Conservation (phyloP, 768 basidiomycete genomes). For the Suillus variegatus region DNA sequence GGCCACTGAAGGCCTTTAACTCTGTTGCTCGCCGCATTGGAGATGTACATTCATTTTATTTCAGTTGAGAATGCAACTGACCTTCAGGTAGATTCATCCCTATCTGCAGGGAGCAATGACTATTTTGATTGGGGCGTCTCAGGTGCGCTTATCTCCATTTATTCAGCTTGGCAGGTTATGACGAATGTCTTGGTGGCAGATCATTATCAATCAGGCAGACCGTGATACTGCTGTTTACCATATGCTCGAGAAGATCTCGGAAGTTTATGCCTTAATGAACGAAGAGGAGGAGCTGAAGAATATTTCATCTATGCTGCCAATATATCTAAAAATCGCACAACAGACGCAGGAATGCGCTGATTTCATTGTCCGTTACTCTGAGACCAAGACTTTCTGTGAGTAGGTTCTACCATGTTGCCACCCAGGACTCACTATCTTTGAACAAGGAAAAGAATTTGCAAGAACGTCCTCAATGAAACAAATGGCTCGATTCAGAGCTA, state of each 20-base stretch:
- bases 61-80: not conserved
- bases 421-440: not conserved
- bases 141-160: not conserved
- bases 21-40: not conserved
- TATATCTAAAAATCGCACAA: conserved; percentile 6
- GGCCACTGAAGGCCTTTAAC: conserved; percentile 1
- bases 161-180: not conserved
- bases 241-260: conserved; percentile 7
- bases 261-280: conserved; percentile 9
- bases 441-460: not conserved
- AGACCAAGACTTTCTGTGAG: conserved; percentile 13
- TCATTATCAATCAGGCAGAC: conserved; percentile 5
- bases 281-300: not conserved
- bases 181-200: not conserved
- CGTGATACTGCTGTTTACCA: conserved; percentile 5
- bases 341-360: conserved; percentile 11
- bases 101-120: conserved; percentile 6
- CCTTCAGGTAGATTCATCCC: conserved; percentile 8
- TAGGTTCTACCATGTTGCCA: not conserved
- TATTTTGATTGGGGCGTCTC: conserved; percentile 5
- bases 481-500: not conserved
- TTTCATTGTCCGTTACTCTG: conserved; percentile 12
- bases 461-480: conserved; percentile 2
- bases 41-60: not conserved
- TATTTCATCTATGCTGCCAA: conserved; percentile 1